Evolutionary conservation across 169 alveolate genomes (phyloP).

Genomic region (Plasmodium inui): DNA sequence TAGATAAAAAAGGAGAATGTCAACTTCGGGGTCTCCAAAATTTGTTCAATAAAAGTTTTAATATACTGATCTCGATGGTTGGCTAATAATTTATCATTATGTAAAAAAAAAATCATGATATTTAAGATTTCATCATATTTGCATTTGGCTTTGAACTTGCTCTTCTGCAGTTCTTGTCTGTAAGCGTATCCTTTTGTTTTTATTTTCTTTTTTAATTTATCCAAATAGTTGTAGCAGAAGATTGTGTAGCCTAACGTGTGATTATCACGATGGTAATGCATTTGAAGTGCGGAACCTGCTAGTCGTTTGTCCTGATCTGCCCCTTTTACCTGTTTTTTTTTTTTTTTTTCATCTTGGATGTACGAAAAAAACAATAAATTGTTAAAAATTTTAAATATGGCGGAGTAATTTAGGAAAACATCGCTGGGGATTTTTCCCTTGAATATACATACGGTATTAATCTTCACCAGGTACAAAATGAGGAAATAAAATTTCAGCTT

Average conservation of each 20-base stretch:
- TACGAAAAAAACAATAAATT: conserved; percentile 43
- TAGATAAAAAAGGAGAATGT: conserved; percentile 71
- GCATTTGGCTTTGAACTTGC: conserved; percentile 27
- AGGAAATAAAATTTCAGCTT: conserved; percentile 49
- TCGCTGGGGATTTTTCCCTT: conserved; percentile 1
- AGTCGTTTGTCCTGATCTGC: not conserved
- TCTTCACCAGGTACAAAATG: conserved; percentile 33
- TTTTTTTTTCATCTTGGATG: conserved; percentile 28
- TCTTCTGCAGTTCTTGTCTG: conserved; percentile 40
- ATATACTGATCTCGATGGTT: conserved; percentile 68
- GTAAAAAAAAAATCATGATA: conserved; percentile 51
- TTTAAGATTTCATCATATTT: conserved; percentile 64
- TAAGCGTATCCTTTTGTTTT: conserved; percentile 13
- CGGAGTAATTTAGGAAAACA: conserved; percentile 39
- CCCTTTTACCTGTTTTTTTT: not conserved
- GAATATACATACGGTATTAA: conserved; percentile 23
- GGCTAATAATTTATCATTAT: conserved; percentile 54
- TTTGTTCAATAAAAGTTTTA: conserved; percentile 68
- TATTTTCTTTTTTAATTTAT: conserved; percentile 48
- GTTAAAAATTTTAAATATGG: conserved; percentile 40
- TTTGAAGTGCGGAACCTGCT: not conserved
- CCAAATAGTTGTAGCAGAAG: conserved; percentile 43
- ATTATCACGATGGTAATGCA: not conserved
- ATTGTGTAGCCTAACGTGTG: conserved; percentile 49
- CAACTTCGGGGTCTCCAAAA: conserved; percentile 64